Percentiles rank a stretch among this genome's conserved stretches.
phyloP scores from a whole-genome alignment of 176 grass and related monocot species.

The Triticum aestivum region DNA sequence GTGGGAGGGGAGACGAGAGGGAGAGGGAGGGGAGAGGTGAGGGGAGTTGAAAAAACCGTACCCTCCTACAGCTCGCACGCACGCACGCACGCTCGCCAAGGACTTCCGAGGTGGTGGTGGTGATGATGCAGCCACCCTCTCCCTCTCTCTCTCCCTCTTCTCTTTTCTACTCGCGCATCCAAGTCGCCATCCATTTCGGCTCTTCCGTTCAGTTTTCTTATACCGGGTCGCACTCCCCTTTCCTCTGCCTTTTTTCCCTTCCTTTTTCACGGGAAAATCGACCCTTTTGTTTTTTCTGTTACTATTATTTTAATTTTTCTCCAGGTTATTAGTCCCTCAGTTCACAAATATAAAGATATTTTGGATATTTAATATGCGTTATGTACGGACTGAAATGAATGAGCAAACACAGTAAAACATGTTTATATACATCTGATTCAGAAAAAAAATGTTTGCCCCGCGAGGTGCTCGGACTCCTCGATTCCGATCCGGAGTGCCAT shows the following conservation, averaged over 20 bases:
- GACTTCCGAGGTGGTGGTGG: neutral
- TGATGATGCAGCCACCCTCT: neutral
- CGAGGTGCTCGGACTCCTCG: too few relatives aligned
- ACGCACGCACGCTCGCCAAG: neutral
- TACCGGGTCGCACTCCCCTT: neutral
- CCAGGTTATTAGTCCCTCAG: too few relatives aligned
- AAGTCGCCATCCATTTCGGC: constrained; percentile 24
- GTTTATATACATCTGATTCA: too few relatives aligned
- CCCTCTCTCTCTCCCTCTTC: too few relatives aligned
- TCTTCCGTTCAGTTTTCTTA: neutral
- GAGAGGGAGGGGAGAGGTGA: neutral
- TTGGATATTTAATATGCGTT: too few relatives aligned
- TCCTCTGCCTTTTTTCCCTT: neutral
- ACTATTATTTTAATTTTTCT: too few relatives aligned
- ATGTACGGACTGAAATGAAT: too few relatives aligned
- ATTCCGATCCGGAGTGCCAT: too few relatives aligned
- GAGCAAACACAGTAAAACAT: too few relatives aligned
- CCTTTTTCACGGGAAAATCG: neutral
- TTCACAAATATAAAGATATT: too few relatives aligned
- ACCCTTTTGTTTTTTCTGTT: neutral
- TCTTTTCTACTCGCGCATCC: neutral
- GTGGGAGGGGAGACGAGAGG: neutral
- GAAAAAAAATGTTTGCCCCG: too few relatives aligned
- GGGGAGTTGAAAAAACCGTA: constrained; percentile 15
- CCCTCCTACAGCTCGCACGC: neutral